Evolutionary conservation across 345 rosid species (phyloP).

Genomic region (Eucalyptus regnans): DNA sequence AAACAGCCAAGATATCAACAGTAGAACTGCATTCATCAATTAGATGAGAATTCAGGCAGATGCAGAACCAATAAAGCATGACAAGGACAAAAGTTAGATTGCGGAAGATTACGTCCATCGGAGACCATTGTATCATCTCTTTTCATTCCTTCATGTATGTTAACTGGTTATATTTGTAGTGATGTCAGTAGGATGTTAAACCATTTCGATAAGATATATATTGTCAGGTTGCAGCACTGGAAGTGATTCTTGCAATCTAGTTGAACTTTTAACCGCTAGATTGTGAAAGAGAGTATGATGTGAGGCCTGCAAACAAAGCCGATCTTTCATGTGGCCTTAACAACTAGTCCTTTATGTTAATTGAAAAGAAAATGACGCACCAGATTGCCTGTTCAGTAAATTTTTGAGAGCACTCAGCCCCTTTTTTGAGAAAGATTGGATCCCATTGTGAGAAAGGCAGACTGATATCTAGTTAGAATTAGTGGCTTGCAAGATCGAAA

Average conservation of each 20-base stretch:
- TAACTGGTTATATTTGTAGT: background rate
- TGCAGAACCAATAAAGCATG: background rate
- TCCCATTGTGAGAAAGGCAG: background rate
- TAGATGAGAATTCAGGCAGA: background rate
- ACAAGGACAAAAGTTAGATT: background rate
- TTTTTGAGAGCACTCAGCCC: background rate
- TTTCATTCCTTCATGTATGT: background rate
- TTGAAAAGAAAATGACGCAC: background rate
- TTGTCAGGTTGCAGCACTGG: background rate
- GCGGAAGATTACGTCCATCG: background rate
- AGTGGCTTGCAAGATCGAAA: background rate
- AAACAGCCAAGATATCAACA: background rate
- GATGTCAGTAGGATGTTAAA: background rate
- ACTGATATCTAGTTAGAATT: background rate
- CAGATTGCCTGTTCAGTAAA: background rate
- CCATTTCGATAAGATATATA: background rate
- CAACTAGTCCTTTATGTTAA: background rate
- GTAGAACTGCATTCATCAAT: background rate
- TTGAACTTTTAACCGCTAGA: background rate
- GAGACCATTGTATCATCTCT: background rate
- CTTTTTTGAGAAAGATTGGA: background rate
- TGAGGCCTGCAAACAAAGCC: background rate
- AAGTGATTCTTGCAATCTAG: background rate
- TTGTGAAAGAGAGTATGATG: background rate
- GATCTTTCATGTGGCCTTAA: background rate